Percentiles rank a stretch among this genome's conserved stretches.
Conservation (phyloP, 1,284 basidiomycete genomes). For the Amylostereum areolatum region DNA sequence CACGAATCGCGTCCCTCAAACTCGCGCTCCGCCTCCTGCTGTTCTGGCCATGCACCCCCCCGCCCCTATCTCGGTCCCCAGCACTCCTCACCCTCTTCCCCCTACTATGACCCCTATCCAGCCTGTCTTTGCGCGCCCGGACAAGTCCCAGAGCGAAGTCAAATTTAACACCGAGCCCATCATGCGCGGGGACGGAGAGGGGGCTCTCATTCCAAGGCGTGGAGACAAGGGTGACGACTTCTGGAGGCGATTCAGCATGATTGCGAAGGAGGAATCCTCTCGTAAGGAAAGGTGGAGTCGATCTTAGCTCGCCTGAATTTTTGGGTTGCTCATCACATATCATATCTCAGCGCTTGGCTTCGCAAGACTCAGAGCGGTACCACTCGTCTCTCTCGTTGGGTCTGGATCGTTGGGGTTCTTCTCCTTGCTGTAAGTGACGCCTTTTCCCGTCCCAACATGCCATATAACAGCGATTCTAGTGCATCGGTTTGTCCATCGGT, state of each 20-base stretch:
- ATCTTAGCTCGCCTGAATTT: background rate
- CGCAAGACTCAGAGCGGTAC: slow-evolving; percentile 50
- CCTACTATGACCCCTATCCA: slow-evolving; percentile 73
- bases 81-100: slow-evolving; percentile 63
- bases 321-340: slow-evolving; percentile 8
- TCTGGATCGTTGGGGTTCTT: slow-evolving; percentile 60
- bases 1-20: slow-evolving; percentile 22
- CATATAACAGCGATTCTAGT: slow-evolving; percentile 22
- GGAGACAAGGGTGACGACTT: slow-evolving; percentile 76
- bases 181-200: slow-evolving; percentile 64
- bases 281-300: slow-evolving; percentile 46
- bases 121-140: slow-evolving; percentile 67
- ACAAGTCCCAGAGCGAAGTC: slow-evolving; percentile 37
- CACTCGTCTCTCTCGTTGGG: slow-evolving; percentile 52
- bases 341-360: slow-evolving; percentile 52
- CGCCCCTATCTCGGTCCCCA: slow-evolving; percentile 29
- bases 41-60: slow-evolving; percentile 16
- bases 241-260: slow-evolving; percentile 80
- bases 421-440: slow-evolving; percentile 44
- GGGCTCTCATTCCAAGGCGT: slow-evolving; percentile 54
- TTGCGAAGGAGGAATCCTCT: slow-evolving; percentile 56
- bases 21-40: slow-evolving; percentile 34
- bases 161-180: slow-evolving; percentile 50
- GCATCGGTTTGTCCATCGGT: slow-evolving; percentile 46
- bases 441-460: background rate